Conservation (phyloP, 495 filamentous ascomycete genomes). For the Penicillium salamii region DNA sequence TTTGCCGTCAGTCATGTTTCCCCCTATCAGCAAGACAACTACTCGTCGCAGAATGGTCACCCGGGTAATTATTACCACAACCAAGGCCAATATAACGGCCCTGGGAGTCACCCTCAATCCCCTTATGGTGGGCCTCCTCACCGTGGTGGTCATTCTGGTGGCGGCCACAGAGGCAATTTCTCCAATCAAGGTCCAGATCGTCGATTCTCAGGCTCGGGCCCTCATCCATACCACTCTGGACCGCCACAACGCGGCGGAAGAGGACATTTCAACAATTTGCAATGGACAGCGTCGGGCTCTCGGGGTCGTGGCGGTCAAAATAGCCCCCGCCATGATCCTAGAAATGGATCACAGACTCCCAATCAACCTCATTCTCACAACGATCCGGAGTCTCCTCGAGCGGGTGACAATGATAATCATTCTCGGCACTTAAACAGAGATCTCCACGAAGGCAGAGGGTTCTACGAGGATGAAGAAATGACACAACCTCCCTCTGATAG, state of each 20-base stretch:
- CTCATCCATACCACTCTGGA: constrained; percentile 26
- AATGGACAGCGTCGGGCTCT: constrained; percentile 53
- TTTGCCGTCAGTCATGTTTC: constrained; percentile 39
- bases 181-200: constrained; percentile 51
- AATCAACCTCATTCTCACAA: constrained; percentile 28
- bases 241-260: constrained; percentile 28
- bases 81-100: constrained; percentile 50
- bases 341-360: constrained; percentile 25
- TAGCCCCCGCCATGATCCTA: constrained; percentile 30
- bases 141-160: constrained; percentile 52
- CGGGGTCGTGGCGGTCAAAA: constrained; percentile 29
- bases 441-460: constrained; percentile 59
- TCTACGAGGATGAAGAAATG: constrained; percentile 59
- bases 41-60: constrained; percentile 37
- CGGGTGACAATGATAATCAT: constrained; percentile 57
- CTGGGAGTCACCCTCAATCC: constrained; percentile 47
- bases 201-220: constrained; percentile 32
- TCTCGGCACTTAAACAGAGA: constrained; percentile 59
- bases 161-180: constrained; percentile 48
- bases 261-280: constrained; percentile 56
- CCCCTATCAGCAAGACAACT: constrained; percentile 49
- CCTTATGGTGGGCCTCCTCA: constrained; percentile 45
- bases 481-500: constrained; percentile 33
- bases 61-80: constrained; percentile 55
- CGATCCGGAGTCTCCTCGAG: constrained; percentile 32